phyloP scores from a whole-genome alignment of 23 red algal genomes.

The Gracilaria vermiculophylla region DNA sequence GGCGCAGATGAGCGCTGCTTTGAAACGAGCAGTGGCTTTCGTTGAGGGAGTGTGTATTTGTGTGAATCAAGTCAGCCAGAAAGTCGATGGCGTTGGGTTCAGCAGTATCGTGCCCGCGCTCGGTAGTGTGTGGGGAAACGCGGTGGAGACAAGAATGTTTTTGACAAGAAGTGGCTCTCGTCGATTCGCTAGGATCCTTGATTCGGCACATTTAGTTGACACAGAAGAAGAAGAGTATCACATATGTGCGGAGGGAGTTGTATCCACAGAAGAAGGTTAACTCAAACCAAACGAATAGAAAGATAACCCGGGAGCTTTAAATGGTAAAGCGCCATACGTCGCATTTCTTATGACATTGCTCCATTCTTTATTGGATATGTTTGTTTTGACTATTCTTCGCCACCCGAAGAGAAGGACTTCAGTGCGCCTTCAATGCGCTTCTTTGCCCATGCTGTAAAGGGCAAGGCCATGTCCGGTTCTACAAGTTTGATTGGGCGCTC shows the following conservation, averaged over 20 bases:
- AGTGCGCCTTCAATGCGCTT: slow-evolving; percentile 63
- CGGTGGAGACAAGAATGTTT: slow-evolving; percentile 48
- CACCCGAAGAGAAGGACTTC: not conserved
- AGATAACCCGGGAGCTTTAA: too few species aligned
- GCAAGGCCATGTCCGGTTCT: slow-evolving; percentile 67
- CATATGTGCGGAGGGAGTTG: slow-evolving; percentile 3
- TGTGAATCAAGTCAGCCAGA: slow-evolving; percentile 67
- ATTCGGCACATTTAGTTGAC: slow-evolving; percentile 4
- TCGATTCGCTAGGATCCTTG: slow-evolving; percentile 10
- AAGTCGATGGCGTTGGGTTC: slow-evolving; percentile 17
- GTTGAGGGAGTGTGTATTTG: slow-evolving; percentile 51
- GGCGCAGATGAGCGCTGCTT: slow-evolving; percentile 8
- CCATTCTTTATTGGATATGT: too few species aligned
- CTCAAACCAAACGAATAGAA: not conserved
- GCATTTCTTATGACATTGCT: not conserved
- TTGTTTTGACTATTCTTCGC: not conserved
- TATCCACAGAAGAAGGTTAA: not conserved
- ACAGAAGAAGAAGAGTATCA: slow-evolving; percentile 30
- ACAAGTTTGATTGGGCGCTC: slow-evolving; percentile 65
- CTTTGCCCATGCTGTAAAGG: slow-evolving; percentile 66
- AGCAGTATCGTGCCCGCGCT: slow-evolving; percentile 46
- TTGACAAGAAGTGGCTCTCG: slow-evolving; percentile 28
- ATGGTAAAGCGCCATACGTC: too few species aligned
- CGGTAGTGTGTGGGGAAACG: slow-evolving; percentile 48
- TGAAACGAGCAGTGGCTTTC: slow-evolving; percentile 18